Conservation (phyloP, 2,329 filamentous ascomycete genomes). For the Phoma sp. region DNA sequence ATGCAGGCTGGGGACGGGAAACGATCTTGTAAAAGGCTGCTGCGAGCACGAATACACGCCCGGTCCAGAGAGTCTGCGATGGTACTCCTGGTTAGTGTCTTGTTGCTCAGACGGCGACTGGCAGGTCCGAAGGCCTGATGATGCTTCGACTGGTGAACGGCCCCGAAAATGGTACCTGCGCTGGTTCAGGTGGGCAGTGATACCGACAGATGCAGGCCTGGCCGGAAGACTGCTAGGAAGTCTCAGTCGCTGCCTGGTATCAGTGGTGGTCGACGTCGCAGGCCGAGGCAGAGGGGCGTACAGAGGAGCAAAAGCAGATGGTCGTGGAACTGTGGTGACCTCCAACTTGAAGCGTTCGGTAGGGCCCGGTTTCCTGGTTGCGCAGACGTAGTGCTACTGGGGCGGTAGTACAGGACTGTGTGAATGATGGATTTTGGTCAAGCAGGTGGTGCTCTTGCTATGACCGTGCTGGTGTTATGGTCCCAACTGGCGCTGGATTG, state of each 20-base stretch:
- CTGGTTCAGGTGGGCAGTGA: constrained; percentile 46
- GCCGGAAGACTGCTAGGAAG: constrained; percentile 54
- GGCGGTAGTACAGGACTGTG: constrained; percentile 49
- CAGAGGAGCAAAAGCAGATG: constrained; percentile 48
- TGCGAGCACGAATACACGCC: constrained; percentile 37
- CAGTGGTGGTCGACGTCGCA: constrained; percentile 49
- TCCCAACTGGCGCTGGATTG: constrained; percentile 37
- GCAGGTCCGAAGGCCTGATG: constrained; percentile 36
- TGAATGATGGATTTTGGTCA: constrained; percentile 44
- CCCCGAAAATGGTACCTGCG: constrained; percentile 48
- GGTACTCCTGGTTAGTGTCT: constrained; percentile 41
- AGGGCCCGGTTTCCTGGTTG: constrained; percentile 56
- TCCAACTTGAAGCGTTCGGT: constrained; percentile 47
- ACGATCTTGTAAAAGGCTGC: constrained; percentile 42
- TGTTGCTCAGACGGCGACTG: constrained; percentile 39
- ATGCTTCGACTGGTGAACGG: constrained; percentile 36
- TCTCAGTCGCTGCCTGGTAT: constrained; percentile 49
- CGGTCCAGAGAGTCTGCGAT: constrained; percentile 36
- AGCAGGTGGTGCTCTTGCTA: constrained; percentile 38
- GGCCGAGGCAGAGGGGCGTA: constrained; percentile 50
- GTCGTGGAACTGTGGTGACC: constrained; percentile 46
- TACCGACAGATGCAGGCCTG: constrained; percentile 53
- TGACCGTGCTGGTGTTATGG: constrained; percentile 39
- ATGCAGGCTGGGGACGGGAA: constrained; percentile 41
- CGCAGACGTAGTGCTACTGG: constrained; percentile 56